Evolutionary conservation across 306 rosid species (phyloP).

Genomic region (Corylus heterophylla): DNA sequence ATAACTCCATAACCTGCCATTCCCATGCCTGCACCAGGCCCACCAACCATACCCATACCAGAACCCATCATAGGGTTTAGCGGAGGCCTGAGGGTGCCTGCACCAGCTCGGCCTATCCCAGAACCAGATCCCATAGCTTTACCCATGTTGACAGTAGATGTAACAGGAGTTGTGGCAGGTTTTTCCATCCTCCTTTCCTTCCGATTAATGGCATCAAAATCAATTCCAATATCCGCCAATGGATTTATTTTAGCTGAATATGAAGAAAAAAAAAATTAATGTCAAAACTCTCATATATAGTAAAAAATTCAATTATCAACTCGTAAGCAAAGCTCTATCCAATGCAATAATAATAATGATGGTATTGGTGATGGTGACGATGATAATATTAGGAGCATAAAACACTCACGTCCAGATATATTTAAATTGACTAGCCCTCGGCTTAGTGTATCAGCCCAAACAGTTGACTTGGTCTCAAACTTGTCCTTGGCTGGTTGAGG

Average conservation of each 20-base stretch:
- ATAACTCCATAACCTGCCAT: slow-evolving; percentile 57
- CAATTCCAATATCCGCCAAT: slow-evolving; percentile 84
- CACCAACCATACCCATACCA: slow-evolving; percentile 42
- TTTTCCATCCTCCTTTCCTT: slow-evolving; percentile 97
- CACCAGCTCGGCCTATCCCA: slow-evolving; percentile 88
- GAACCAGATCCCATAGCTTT: slow-evolving; percentile 99
- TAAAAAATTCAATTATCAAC: not conserved
- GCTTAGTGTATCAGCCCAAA: slow-evolving; percentile 94
- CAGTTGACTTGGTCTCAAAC: slow-evolving; percentile 92
- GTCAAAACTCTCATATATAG: slow-evolving; percentile 2
- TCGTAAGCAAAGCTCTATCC: not conserved
- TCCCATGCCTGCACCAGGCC: slow-evolving; percentile 39
- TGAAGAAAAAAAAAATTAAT: slow-evolving; percentile 19
- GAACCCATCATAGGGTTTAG: slow-evolving; percentile 63
- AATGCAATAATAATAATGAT: not conserved
- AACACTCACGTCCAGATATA: slow-evolving; percentile 91
- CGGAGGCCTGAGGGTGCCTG: slow-evolving; percentile 59
- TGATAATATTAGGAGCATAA: not conserved
- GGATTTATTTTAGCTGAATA: slow-evolving; percentile 90
- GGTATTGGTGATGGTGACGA: not conserved
- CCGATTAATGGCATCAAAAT: slow-evolving; percentile 89
- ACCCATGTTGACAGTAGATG: slow-evolving; percentile 88
- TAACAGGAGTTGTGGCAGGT: slow-evolving; percentile 57
- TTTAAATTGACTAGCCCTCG: slow-evolving; percentile 93
- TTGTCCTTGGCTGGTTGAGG: slow-evolving; percentile 76